Base-by-base conservation (phyloP, 2,329 filamentous ascomycete genomes). In the Diaporthe ilicicola region DNA sequence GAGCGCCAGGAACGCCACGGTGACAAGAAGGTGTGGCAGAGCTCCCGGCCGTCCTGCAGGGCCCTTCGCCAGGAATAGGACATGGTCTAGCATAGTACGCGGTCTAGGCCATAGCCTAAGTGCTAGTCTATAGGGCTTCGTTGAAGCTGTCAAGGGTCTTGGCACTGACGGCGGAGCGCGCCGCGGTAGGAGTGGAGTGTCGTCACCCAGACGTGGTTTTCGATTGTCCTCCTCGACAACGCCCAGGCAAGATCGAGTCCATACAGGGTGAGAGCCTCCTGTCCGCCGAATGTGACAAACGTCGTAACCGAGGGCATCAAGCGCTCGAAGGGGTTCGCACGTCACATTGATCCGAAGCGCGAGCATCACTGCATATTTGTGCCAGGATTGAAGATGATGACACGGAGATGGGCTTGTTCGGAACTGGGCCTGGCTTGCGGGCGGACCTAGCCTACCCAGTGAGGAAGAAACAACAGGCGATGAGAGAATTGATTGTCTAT, bases 61-160 rank as follows among this genome's bases (percentile, higher is more conserved):
- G 59, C 22, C 17, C 42, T 22, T 22, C 9, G 29, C 53, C 44
- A 50, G 44, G 34, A 29, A 22, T 59, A 27, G 59, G 39, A 17
- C 22, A 55, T 4, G 32, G 12, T 19, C 22, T 44, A 3, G 51
- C 32, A 29, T 51, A n/a, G n/a, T n/a, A n/a, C n/a, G n/a, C n/a
- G n/a, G n/a, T n/a, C n/a, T n/a, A n/a, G n/a, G n/a, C n/a, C n/a
- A n/a, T n/a, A n/a, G n/a, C n/a, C n/a, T n/a, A n/a, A n/a, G 32
- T 39, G 32, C 22, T 37, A 44, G 12, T 42, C 3, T 55, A 32
- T 46, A 50, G 54, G 65, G 39, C 39, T 32, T 56, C 19, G n/a
- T 34, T 46, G 53, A 68, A 68, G 65, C 42, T 68, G 66, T 68
- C 65, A 68, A 24, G 34, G 53, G 13, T 24, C 65, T 48, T 68